Conservation (phyloP, 2,329 filamentous ascomycete genomes). For the Xylariaceae sp. region DNA sequence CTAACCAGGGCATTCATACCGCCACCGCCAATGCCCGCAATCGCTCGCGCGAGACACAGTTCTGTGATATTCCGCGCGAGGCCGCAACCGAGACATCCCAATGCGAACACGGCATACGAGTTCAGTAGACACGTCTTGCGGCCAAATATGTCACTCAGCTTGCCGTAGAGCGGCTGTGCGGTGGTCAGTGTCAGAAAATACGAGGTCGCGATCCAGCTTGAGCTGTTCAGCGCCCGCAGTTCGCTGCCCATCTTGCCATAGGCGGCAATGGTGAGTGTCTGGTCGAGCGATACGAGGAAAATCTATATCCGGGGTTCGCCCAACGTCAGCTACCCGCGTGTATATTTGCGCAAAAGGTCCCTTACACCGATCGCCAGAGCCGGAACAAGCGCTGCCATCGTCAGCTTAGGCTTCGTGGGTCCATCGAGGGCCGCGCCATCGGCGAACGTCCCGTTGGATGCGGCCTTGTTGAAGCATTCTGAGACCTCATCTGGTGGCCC, state of each 20-base stretch:
- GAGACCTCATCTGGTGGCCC: conserved; percentile 15
- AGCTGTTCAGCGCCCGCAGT: conserved; percentile 66
- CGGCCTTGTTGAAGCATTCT: conserved; percentile 11
- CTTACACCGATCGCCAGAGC: conserved; percentile 28
- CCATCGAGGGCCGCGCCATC: conserved; percentile 13
- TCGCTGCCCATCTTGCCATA: conserved; percentile 75
- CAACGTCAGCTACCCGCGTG: background rate
- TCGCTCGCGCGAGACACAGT: conserved; percentile 36
- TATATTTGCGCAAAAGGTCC: background rate
- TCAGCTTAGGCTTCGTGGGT: conserved; percentile 23
- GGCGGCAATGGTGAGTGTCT: conserved; percentile 72
- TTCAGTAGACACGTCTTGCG: conserved; percentile 37
- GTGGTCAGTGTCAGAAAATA: conserved; percentile 35
- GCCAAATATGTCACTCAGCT: conserved; percentile 45
- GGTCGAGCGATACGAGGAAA: conserved; percentile 68
- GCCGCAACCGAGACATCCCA: conserved; percentile 45
- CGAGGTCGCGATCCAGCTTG: conserved; percentile 41
- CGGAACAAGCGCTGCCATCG: conserved; percentile 27
- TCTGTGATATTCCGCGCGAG: conserved; percentile 36
- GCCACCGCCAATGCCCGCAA: conserved; percentile 39
- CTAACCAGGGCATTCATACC: conserved; percentile 38
- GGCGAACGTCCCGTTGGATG: conserved; percentile 21
- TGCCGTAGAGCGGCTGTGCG: conserved; percentile 44
- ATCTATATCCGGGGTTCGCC: conserved; percentile 43
- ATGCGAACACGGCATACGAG: conserved; percentile 40